Conservation (phyloP, 75 land plant genomes). For the Cupressus sempervirens region DNA sequence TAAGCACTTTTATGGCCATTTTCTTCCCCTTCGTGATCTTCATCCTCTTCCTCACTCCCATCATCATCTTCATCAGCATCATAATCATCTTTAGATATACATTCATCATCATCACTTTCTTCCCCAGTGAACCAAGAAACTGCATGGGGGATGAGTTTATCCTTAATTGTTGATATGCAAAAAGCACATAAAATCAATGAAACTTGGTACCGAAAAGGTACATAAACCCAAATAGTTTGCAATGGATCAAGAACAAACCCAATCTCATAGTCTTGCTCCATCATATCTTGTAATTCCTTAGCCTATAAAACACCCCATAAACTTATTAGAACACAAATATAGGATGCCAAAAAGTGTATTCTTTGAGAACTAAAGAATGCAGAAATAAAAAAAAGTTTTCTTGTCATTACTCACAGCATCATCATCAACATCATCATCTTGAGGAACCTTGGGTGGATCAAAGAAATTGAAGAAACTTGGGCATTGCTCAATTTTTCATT, state of each 20-base stretch:
- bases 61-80: slow-evolving; percentile 41
- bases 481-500: slow-evolving; percentile 40
- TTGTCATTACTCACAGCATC: slow-evolving; percentile 25
- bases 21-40: slow-evolving; percentile 1
- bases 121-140: slow-evolving; percentile 93
- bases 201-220: background rate
- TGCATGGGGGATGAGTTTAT: slow-evolving; percentile 85
- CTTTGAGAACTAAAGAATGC: background rate
- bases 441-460: slow-evolving; percentile 51
- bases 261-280: slow-evolving; percentile 99
- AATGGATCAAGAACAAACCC: slow-evolving; percentile 44
- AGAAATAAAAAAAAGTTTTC: background rate
- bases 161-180: slow-evolving; percentile 73
- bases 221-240: background rate
- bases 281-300: slow-evolving; percentile 84
- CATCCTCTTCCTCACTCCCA: background rate
- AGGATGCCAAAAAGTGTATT: background rate
- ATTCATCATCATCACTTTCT: slow-evolving; percentile 60
- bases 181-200: background rate
- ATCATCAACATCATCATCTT: slow-evolving; percentile 48
- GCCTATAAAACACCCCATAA: slow-evolving; percentile 46
- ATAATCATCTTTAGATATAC: slow-evolving; percentile 34
- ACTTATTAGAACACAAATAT: background rate
- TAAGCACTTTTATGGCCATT: background rate
- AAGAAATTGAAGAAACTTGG: slow-evolving; percentile 57